Evolutionary conservation across 2,329 filamentous ascomycete species (phyloP).

Genomic region (Penicillium frequentans): DNA sequence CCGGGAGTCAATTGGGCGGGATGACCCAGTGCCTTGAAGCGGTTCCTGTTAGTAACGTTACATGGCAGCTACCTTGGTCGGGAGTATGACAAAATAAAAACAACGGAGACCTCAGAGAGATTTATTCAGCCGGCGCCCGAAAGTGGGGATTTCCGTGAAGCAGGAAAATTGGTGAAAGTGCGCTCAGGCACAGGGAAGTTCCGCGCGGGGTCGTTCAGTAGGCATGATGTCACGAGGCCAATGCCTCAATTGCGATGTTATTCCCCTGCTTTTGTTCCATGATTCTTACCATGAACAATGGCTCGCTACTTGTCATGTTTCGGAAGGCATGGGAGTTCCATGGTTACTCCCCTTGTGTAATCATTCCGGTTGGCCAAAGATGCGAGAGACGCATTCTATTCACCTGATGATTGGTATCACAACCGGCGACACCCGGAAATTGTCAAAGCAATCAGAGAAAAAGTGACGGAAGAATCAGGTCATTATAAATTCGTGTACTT

Average conservation of each 20-base stretch:
- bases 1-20: slow-evolving; percentile 7
- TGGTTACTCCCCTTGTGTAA: not conserved
- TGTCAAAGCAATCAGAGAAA: not conserved
- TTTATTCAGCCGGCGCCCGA: not conserved
- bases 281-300: not conserved
- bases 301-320: slow-evolving; percentile 5
- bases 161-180: not conserved
- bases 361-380: not conserved
- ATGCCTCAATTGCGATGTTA: too few species aligned
- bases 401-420: not conserved
- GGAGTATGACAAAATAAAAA: not conserved
- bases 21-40: slow-evolving; percentile 5
- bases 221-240: slow-evolving; percentile 8
- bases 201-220: slow-evolving; percentile 4
- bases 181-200: slow-evolving; percentile 8
- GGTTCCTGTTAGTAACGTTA: slow-evolving; percentile 21
- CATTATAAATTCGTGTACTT: not conserved
- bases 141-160: not conserved
- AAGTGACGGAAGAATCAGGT: not conserved
- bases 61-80: slow-evolving; percentile 4
- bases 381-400: not conserved
- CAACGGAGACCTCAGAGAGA: not conserved
- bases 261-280: not conserved
- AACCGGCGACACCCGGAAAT: slow-evolving; percentile 4
- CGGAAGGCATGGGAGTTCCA: slow-evolving; percentile 5